Evolutionary conservation across 2,329 filamentous ascomycete species (phyloP).

Genomic region (Penicillium sp.): DNA sequence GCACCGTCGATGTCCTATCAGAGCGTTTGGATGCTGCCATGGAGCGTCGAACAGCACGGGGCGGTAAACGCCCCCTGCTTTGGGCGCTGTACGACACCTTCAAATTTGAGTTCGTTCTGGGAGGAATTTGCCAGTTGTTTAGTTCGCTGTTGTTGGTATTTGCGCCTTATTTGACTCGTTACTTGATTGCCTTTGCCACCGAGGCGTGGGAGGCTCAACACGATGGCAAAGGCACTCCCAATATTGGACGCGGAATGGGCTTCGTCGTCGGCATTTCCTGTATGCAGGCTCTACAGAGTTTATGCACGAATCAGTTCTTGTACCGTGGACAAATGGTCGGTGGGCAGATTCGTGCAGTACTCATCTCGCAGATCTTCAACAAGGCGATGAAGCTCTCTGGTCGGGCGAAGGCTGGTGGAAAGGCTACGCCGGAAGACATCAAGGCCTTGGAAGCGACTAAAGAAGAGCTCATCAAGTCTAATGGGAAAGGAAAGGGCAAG

Average conservation of each 20-base stretch:
- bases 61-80: constrained; percentile 70
- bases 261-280: constrained; percentile 77
- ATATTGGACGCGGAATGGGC: constrained; percentile 73
- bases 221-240: constrained; percentile 54
- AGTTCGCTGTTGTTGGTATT: constrained; percentile 74
- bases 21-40: constrained; percentile 66
- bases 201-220: constrained; percentile 70
- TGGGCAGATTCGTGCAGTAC: constrained; percentile 73
- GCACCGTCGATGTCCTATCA: constrained; percentile 69
- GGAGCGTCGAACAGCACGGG: constrained; percentile 62
- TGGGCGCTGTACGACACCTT: constrained; percentile 86
- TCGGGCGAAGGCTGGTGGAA: constrained; percentile 79
- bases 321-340: constrained; percentile 91
- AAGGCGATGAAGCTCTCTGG: constrained; percentile 89
- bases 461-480: constrained; percentile 42
- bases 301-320: constrained; percentile 86
- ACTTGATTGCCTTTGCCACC: constrained; percentile 79
- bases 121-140: constrained; percentile 71
- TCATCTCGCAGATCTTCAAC: constrained; percentile 86
- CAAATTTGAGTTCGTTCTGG: constrained; percentile 78
- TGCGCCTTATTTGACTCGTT: constrained; percentile 80
- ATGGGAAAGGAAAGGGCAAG: constrained; percentile 32
- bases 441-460: constrained; percentile 43
- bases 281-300: constrained; percentile 81
- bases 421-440: constrained; percentile 51